These are phyloP conservation scores for Nakazawaea sp. DNA, from an alignment of 805 yeast genomes.

Conservation along the genomic window DNA sequence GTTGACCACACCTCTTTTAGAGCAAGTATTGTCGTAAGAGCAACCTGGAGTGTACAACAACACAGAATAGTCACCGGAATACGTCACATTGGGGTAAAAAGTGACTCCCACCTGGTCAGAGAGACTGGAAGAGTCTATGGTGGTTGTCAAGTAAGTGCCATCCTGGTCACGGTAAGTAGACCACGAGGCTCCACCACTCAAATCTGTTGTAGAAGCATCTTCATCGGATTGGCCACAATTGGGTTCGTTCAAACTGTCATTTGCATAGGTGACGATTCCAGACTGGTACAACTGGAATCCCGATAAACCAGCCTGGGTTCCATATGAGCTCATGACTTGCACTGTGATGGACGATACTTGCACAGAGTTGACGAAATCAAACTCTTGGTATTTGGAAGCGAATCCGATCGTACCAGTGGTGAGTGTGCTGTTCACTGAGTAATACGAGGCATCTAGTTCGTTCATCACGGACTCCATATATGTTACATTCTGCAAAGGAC, in stretches of 20 bases:
- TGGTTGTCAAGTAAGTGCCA: slow-evolving; percentile 19
- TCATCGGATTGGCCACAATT: slow-evolving; percentile 35
- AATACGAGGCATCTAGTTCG: slow-evolving; percentile 14
- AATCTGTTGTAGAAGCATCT: slow-evolving; percentile 8
- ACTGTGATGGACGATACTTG: slow-evolving; percentile 56
- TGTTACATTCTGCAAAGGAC: slow-evolving; percentile 55
- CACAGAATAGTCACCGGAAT: slow-evolving; percentile 70
- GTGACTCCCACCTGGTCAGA: slow-evolving; percentile 32
- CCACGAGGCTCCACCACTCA: slow-evolving; percentile 19
- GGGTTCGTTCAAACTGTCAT: slow-evolving; percentile 63
- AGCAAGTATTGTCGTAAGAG: slow-evolving; percentile 56
- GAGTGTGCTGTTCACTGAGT: slow-evolving; percentile 11
- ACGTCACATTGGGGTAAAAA: slow-evolving; percentile 62
- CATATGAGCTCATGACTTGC: slow-evolving; percentile 61
- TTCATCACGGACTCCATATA: slow-evolving; percentile 24
- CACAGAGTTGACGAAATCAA: slow-evolving; percentile 67
- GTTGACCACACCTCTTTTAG: slow-evolving; percentile 66
- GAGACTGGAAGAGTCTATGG: slow-evolving; percentile 15
- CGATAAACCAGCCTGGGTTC: slow-evolving; percentile 56
- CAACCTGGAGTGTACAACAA: slow-evolving; percentile 88
- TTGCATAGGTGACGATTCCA: slow-evolving; percentile 61
- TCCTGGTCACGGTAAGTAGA: slow-evolving; percentile 8
- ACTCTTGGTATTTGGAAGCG: slow-evolving; percentile 63
- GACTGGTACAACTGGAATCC: slow-evolving; percentile 70
- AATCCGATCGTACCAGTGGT: slow-evolving; percentile 21